Conservation (phyloP, 371 early-diverging fungal genomes). For the Mortierella sp. region DNA sequence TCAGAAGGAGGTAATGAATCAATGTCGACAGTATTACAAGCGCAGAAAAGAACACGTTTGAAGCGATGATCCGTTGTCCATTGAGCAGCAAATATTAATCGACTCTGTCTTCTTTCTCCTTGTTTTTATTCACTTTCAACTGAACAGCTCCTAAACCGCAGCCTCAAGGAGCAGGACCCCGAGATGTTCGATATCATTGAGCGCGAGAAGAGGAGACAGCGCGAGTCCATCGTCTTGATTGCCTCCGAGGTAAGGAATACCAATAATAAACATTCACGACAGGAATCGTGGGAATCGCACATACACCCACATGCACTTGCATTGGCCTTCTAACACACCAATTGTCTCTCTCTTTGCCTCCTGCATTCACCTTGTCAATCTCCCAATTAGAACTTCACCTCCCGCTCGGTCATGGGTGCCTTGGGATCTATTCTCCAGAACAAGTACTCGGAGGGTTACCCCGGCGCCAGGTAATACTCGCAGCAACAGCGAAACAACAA, state of each 20-base stretch:
- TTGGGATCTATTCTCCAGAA: slow-evolving; percentile 98
- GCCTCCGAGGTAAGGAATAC: slow-evolving; percentile 88
- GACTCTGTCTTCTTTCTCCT: neutral
- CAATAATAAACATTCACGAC: neutral
- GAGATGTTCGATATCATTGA: slow-evolving; percentile 97
- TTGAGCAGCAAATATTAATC: neutral
- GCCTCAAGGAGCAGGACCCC: slow-evolving; percentile 85
- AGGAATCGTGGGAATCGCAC: neutral
- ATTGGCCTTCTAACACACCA: neutral
- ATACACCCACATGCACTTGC: neutral
- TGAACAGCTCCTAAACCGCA: slow-evolving; percentile 73
- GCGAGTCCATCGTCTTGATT: slow-evolving; percentile 94
- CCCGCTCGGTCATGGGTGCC: slow-evolving; percentile 96
- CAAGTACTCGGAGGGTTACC: slow-evolving; percentile 99
- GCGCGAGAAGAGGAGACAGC: slow-evolving; percentile 96
- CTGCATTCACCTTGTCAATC: neutral
- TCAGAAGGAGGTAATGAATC: slow-evolving; percentile 67
- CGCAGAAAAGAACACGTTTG: neutral
- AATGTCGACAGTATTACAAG: neutral
- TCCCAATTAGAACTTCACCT: slow-evolving; percentile 93
- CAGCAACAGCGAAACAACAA: neutral
- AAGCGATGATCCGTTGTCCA: neutral
- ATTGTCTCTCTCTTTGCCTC: neutral
- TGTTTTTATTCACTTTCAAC: neutral
- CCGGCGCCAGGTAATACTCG: slow-evolving; percentile 83